A percentile compares a stretch with the other conserved stretches of the same genome.
Evolutionary conservation across 23 red algal genomes (phyloP).

Genomic region (Chondrus crispus): DNA sequence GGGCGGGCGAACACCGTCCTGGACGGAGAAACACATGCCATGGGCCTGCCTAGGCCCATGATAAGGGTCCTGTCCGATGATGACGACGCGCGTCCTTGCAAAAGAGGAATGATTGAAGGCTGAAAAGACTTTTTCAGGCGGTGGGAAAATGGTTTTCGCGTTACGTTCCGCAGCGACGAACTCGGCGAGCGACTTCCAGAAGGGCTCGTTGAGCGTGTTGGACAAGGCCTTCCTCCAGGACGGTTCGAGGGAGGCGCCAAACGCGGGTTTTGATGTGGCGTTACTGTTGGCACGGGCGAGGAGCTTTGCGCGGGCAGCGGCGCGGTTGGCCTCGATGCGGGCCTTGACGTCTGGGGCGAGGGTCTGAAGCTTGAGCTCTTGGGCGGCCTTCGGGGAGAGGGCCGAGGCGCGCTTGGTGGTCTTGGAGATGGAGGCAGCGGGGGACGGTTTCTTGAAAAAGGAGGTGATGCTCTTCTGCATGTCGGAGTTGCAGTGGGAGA

Average conservation of each 20-base stretch:
- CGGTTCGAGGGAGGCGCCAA: constrained; percentile 51
- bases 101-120: constrained; percentile 82
- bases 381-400: neutral
- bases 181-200: constrained; percentile 24
- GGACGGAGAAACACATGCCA: constrained; percentile 92
- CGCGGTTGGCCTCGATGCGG: constrained; percentile 59
- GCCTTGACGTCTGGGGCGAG: constrained; percentile 49
- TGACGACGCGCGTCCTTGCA: constrained; percentile 80
- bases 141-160: constrained; percentile 46
- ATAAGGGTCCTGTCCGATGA: constrained; percentile 98
- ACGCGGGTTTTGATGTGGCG: neutral
- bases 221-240: constrained; percentile 53
- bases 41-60: constrained; percentile 92
- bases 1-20: constrained; percentile 65
- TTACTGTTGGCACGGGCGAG: constrained; percentile 8
- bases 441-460: constrained; percentile 41
- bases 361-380: constrained; percentile 21
- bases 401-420: constrained; percentile 21
- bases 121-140: constrained; percentile 64
- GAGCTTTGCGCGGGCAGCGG: constrained; percentile 55
- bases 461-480: constrained; percentile 65
- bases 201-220: constrained; percentile 31
- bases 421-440: constrained; percentile 5
- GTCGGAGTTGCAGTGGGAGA: neutral
- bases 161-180: constrained; percentile 23